Evolutionary conservation across 768 basidiomycete species (phyloP), one percentile per base, ranked within the genome.

Genomic region (Termitomyces sp.): DNA sequence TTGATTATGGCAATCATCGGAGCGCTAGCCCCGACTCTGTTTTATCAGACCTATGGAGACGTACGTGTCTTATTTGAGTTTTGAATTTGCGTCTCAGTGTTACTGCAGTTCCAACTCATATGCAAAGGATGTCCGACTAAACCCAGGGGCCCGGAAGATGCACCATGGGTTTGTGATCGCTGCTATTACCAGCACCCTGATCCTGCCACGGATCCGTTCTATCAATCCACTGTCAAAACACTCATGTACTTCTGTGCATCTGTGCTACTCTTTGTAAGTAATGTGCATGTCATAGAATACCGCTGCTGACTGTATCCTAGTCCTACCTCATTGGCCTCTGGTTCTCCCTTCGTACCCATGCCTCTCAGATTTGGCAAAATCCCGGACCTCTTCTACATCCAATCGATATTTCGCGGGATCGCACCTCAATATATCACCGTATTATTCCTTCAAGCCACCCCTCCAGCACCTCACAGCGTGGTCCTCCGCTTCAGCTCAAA

Each of bases 1-100:
- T 71, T 99, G 68, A 98, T 99, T 72, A 98, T 98, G 96, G 97
- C 97, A 12, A 92, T 99, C 68, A 96, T 99, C 58, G 97, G 97
- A 12, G 92, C 91, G 2, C 75, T 99, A 55, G 84, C 93, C 0
- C 97, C 97, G 2, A 98, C 97, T 0, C 68, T 99, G 66, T 99
- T 99, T 70, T 99, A 99, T 72, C 95, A 98, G 70, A 94, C 88
- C 10, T 99, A 96, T 68, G 97, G 97, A 50, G 93, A 91, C 60
- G 96, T 98, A 65, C 71, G 93, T 80, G 17, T 62, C 51, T 65
- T 35, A 30, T n/a, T 14, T 5, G 41, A 48, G 35, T 44, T 9
- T 37, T 34, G 4, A 48, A 46, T 10, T 28, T 7, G 28, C 51
- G 43, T 32, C 59, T 6, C 21, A 22, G 9, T 58, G 47, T 32